Base-by-base conservation (phyloP, 306 rosid genomes). In the Rosa persica region DNA sequence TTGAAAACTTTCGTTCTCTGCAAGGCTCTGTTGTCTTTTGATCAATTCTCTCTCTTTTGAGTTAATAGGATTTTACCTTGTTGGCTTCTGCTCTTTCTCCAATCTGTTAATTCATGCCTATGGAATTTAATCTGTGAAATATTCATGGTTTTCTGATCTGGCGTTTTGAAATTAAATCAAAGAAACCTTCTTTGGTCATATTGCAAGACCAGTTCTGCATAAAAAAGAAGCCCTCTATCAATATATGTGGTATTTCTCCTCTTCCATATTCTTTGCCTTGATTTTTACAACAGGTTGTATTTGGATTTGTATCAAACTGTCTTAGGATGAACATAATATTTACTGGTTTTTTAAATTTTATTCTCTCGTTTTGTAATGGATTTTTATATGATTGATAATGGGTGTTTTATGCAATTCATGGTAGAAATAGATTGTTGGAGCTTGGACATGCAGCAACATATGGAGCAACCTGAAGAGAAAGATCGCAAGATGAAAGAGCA, bases 391-490 rank as follows among this genome's bases (percentile, higher is more conserved):
- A 17, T 42, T 60, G 70, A 17, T 43, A 48, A 16, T 9, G 20
- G 43, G 17, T 60, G n/a, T 58, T 57, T 73, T 58, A 20, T 42
- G 69, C 11, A 67, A 19, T 49, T 49, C 60, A 48, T 25, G 42
- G 30, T 9, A 17, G 47, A 58, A 27, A 60, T 36, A 58, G 58
- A 57, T 60, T 15, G 70, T 34, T 12, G 62, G 72, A 76, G 72
- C 36, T 36, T 34, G 10, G 78, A 74, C 78, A 87, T 80, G 88
- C 75, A 46, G 39, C 82, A 84, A 58, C 46, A 75, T 46, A 68
- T 42, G 86, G 86, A 61, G 39, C 83, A 82, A 36, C 62, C 77
- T 9, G 82, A 72, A 15, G 88, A 80, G 30, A 83, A 80, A 67
- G 46, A 67, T 76, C 46, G 39, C 64, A 75, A 54, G 67, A 79